A percentile compares a stretch with the other conserved stretches of the same genome.
Conservation (phyloP, 2,329 filamentous ascomycete genomes). For the Dactylellina leptospora region DNA sequence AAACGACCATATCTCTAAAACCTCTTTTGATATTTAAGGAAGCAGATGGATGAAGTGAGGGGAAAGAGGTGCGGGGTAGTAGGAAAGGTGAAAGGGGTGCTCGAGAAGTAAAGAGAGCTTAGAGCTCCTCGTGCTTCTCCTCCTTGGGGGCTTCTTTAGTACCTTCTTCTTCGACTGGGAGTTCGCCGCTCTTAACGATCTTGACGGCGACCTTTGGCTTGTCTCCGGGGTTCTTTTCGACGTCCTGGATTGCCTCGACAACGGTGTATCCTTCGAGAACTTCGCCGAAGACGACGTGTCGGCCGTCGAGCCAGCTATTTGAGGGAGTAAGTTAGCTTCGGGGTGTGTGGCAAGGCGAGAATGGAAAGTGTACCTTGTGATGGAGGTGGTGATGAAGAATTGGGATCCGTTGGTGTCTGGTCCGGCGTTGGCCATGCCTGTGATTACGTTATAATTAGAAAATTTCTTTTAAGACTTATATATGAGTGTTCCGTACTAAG, state of each 20-base stretch:
- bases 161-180: constrained; percentile 85
- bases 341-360: background rate
- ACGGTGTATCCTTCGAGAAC: constrained; percentile 86
- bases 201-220: constrained; percentile 75
- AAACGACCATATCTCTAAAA: constrained; percentile 10
- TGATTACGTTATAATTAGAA: background rate
- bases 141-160: constrained; percentile 67
- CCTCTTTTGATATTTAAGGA: background rate
- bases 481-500: constrained; percentile 65
- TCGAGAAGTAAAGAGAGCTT: constrained; percentile 10
- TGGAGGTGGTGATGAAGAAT: constrained; percentile 87
- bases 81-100: background rate
- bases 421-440: constrained; percentile 82
- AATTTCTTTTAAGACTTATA: background rate
- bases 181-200: constrained; percentile 84
- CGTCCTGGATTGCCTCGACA: constrained; percentile 79
- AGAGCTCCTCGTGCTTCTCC: constrained; percentile 25
- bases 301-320: constrained; percentile 80
- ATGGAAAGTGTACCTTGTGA: constrained; percentile 66
- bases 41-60: background rate
- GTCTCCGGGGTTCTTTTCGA: constrained; percentile 72
- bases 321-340: constrained; percentile 27
- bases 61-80: constrained; percentile 1
- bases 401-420: constrained; percentile 87
- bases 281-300: constrained; percentile 88